Percentiles rank a stretch among this genome's conserved stretches.
Conservation (phyloP, 352 stramenopile genomes). For the Phytophthora sp. region DNA sequence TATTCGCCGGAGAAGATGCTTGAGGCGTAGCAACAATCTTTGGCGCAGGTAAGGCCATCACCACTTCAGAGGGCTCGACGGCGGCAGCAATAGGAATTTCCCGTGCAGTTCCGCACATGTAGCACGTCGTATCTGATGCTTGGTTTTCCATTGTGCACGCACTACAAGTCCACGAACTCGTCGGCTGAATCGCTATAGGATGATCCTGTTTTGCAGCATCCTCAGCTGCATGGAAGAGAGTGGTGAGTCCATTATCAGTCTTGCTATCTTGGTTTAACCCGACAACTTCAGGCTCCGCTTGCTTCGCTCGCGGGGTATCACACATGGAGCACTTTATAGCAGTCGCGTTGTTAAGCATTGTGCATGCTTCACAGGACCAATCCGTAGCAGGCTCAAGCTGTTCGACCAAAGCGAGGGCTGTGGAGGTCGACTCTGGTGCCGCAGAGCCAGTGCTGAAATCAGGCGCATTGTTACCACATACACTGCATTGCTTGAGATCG, state of each 20-base stretch:
- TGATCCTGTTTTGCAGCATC: conserved; percentile 46
- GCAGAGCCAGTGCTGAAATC: conserved; percentile 15
- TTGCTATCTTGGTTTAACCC: conserved; percentile 28
- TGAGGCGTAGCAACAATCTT: conserved; percentile 30
- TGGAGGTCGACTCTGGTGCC: conserved; percentile 48
- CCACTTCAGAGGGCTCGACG: conserved; percentile 40
- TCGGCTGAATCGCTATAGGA: conserved; percentile 28
- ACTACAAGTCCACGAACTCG: conserved; percentile 53
- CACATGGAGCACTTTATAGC: conserved; percentile 80
- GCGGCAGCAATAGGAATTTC: conserved; percentile 48
- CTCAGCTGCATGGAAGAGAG: conserved; percentile 73
- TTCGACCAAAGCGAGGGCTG: conserved; percentile 54
- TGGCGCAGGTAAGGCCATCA: conserved; percentile 39
- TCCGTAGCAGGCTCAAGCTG: conserved; percentile 36
- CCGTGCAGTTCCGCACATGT: conserved; percentile 73
- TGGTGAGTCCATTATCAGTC: conserved; percentile 59
- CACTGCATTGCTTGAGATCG: conserved; percentile 58
- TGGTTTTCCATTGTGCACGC: conserved; percentile 88
- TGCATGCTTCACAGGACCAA: conserved; percentile 82
- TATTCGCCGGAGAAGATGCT: conserved; percentile 43
- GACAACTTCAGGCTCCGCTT: conserved; percentile 28
- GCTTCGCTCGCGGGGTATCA: conserved; percentile 52
- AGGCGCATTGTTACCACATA: conserved; percentile 57
- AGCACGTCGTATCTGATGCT: conserved; percentile 52
- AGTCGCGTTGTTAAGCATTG: conserved; percentile 68